Evolutionary conservation across 73 alveolate genomes (phyloP).

Genomic region (Uronychia setigera): DNA sequence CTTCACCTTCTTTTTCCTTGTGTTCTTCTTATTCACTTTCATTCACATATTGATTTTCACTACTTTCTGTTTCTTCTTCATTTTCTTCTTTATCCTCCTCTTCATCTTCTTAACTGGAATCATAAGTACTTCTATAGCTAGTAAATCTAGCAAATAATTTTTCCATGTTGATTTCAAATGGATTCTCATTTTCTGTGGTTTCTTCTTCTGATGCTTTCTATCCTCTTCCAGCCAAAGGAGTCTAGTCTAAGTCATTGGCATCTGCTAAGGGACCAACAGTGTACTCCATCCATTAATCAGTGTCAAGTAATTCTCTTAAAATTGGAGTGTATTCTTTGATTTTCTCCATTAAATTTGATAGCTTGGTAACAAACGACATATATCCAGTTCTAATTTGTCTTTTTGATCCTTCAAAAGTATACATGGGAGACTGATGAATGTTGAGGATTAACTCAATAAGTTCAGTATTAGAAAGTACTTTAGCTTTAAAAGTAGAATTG

Average conservation of each 20-base stretch:
- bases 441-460: background rate
- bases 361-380: background rate
- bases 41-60: background rate
- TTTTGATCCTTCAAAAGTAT: background rate
- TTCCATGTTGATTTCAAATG: slow-evolving; percentile 1
- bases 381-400: background rate
- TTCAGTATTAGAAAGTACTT: background rate
- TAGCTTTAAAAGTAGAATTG: background rate
- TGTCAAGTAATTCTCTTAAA: background rate
- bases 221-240: background rate
- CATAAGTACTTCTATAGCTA: background rate
- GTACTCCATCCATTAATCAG: background rate
- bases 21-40: background rate
- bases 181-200: background rate
- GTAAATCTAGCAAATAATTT: background rate
- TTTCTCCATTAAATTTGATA: background rate
- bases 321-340: background rate
- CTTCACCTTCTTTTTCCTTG: background rate
- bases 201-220: background rate
- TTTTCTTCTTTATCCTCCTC: background rate
- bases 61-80: background rate
- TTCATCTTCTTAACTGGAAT: background rate
- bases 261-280: background rate
- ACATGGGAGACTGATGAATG: background rate
- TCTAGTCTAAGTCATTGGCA: background rate